phyloP scores from a whole-genome alignment of 169 alveolate genomes.

The Blepharisma undulans region DNA sequence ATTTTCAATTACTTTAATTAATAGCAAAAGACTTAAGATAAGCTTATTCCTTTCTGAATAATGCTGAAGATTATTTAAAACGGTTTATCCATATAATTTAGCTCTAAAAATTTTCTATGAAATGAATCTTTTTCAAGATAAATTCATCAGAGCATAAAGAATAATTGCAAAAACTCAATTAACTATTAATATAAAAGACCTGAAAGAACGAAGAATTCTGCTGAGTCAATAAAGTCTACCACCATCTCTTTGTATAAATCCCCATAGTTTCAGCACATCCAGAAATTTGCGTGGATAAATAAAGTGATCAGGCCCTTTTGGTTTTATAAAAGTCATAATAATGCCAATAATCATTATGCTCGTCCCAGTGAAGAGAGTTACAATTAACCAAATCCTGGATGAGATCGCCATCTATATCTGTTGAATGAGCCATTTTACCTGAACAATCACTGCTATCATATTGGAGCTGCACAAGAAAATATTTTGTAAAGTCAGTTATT shows the following conservation, averaged over 20 bases:
- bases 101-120: too few relatives aligned
- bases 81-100: too few relatives aligned
- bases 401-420: background rate
- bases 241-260: background rate
- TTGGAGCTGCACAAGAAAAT: background rate
- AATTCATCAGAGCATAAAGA: too few relatives aligned
- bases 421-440: background rate
- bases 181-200: too few relatives aligned
- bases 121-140: too few relatives aligned
- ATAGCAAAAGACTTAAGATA: too few relatives aligned
- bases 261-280: background rate
- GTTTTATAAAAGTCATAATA: too few relatives aligned
- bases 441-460: background rate
- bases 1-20: too few relatives aligned
- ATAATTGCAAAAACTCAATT: too few relatives aligned
- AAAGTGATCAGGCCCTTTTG: background rate
- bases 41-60: too few relatives aligned
- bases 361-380: background rate
- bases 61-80: too few relatives aligned
- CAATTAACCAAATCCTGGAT: background rate
- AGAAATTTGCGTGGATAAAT: background rate
- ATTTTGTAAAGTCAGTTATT: background rate
- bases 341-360: background rate
- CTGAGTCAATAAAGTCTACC: background rate
- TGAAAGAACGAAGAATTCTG: background rate